Evolutionary conservation across 1,284 basidiomycete genomes (phyloP).

Genomic region (Agaricales sp.): DNA sequence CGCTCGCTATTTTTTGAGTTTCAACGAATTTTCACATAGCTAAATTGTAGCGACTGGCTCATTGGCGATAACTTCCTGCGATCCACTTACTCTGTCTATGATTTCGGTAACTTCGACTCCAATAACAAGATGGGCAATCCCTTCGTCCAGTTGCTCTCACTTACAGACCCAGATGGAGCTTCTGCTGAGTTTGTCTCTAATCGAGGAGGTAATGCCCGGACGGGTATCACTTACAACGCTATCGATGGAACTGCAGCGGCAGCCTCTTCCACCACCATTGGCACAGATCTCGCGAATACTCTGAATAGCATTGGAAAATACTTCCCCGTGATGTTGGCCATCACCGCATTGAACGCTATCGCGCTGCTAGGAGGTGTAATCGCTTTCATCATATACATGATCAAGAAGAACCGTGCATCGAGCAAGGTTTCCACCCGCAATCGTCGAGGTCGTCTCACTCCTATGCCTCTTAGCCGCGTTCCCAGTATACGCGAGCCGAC

Average conservation of each 20-base stretch:
- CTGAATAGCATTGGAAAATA: constrained; percentile 50
- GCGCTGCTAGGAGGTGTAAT: constrained; percentile 46
- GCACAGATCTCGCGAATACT: constrained; percentile 42
- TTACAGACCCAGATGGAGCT: constrained; percentile 57
- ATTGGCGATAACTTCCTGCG: constrained; percentile 77
- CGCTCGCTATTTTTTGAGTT: not conserved
- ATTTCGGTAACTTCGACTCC: constrained; percentile 72
- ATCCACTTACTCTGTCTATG: constrained; percentile 77
- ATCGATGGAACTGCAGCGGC: constrained; percentile 34
- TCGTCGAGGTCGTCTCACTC: constrained; percentile 38
- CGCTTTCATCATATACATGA: constrained; percentile 39
- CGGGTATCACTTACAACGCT: constrained; percentile 59
- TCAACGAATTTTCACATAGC: constrained; percentile 2
- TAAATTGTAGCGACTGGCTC: constrained; percentile 55
- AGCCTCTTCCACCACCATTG: constrained; percentile 35
- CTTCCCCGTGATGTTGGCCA: constrained; percentile 58
- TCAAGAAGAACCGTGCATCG: constrained; percentile 18
- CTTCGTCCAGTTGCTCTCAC: constrained; percentile 61
- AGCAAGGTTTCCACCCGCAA: constrained; percentile 22
- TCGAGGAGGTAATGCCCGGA: constrained; percentile 51
- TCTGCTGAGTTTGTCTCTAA: constrained; percentile 55
- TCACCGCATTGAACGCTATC: constrained; percentile 65
- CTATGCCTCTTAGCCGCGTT: constrained; percentile 30
- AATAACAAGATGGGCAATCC: constrained; percentile 57
- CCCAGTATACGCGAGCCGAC: not conserved